Percentiles rank a stretch among this genome's conserved stretches.
These are phyloP conservation scores for Scleromitrula shiraiana DNA, from an alignment of 2,329 filamentous ascomycete species.

Conservation along the genomic window DNA sequence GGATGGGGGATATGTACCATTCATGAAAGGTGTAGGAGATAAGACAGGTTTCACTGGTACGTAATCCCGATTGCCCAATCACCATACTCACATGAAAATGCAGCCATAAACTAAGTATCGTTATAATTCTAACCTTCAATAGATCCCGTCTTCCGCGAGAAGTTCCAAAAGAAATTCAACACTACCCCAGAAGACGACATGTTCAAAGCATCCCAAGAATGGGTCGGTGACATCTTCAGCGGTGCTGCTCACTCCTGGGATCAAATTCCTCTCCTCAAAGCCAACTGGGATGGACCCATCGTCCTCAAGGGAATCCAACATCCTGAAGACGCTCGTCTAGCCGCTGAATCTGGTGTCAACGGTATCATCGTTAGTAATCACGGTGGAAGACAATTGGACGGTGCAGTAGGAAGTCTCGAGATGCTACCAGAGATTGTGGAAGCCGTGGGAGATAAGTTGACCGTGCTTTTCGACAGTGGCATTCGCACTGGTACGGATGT, in stretches of 20 bases:
- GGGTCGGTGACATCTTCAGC: conserved; percentile 45
- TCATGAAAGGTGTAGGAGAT: conserved; percentile 50
- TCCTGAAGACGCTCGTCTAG: conserved; percentile 40
- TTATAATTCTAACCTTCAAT: too few species aligned
- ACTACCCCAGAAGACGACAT: conserved; percentile 37
- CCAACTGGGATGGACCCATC: conserved; percentile 56
- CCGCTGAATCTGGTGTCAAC: conserved; percentile 37
- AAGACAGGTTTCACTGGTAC: conserved; percentile 48
- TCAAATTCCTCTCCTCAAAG: conserved; percentile 48
- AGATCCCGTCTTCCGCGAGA: conserved; percentile 56
- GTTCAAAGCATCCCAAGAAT: conserved; percentile 42
- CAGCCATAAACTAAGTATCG: too few species aligned
- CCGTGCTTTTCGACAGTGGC: conserved; percentile 53
- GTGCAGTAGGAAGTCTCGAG: conserved; percentile 45
- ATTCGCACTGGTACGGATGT: conserved; percentile 48
- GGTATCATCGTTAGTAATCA: conserved; percentile 52
- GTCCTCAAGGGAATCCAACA: conserved; percentile 51
- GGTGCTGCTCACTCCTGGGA: conserved; percentile 51
- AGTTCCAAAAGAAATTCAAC: conserved; percentile 46
- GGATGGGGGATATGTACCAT: conserved; percentile 53
- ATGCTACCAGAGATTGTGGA: conserved; percentile 53
- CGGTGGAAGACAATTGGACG: conserved; percentile 48
- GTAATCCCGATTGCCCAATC: background rate
- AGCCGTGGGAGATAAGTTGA: conserved; percentile 50
- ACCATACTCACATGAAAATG: background rate